Evolutionary conservation across 202 grass and related monocot genomes (phyloP).

Genomic region (Musa balbisiana): DNA sequence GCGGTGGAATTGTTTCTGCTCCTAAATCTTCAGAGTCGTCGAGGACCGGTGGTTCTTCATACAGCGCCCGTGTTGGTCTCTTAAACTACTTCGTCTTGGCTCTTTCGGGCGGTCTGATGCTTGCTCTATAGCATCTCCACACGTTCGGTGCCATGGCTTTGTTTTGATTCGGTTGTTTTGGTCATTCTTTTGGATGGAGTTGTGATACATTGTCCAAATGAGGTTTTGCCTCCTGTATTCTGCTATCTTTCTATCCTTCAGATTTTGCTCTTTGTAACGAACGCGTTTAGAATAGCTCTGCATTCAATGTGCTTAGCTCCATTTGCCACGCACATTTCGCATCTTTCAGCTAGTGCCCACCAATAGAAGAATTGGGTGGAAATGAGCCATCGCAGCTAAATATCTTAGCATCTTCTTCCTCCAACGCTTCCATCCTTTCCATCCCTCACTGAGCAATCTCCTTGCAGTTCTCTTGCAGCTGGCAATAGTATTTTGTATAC

Average conservation of each 20-base stretch:
- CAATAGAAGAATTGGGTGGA: no score
- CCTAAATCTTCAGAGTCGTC: slow-evolving; percentile 31
- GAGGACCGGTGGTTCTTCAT: slow-evolving; percentile 20
- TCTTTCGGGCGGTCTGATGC: slow-evolving; percentile 35
- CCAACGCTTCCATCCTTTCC: no score
- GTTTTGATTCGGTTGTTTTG: neutral
- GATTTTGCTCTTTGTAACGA: no score
- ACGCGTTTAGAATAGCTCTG: no score
- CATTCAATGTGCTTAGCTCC: no score
- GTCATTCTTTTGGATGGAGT: slow-evolving; percentile 2
- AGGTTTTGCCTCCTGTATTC: neutral
- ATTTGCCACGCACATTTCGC: no score
- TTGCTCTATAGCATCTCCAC: slow-evolving; percentile 7
- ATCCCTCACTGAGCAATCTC: no score
- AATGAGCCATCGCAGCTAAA: no score
- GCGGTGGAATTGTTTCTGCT: slow-evolving; percentile 27
- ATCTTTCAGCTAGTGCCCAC: no score
- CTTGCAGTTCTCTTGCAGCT: no score
- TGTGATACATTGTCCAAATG: slow-evolving; percentile 7
- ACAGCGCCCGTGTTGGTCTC: slow-evolving; percentile 9
- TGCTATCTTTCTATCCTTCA: neutral
- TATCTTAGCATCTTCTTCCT: no score
- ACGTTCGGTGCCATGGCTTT: slow-evolving; percentile 2
- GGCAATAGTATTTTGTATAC: no score
- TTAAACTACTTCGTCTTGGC: slow-evolving; percentile 30